Evolutionary conservation across 305 asterid species (phyloP), one percentile per base, ranked within the genome.

Genomic region (Fraxinus latifolia): DNA sequence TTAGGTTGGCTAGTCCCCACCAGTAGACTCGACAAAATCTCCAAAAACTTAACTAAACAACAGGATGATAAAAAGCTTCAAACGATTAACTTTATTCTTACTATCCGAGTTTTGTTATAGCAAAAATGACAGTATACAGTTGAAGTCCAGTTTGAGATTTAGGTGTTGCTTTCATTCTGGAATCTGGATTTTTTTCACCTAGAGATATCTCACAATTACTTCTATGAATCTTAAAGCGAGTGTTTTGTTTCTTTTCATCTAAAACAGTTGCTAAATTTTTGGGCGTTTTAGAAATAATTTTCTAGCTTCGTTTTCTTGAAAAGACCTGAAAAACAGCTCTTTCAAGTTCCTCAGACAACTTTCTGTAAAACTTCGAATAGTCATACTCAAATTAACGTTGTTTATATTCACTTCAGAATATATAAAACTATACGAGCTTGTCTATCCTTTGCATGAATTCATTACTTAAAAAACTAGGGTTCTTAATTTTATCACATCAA

Each of bases 81-180:
- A 1, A 50, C 60, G 19, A 14, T 15, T 5, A 4, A 50, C 58
- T 44, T 42, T 44, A 3, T 47, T 47, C 58, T 47, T 47, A 47
- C 7, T 50, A 53, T 77, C 32, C 79, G 58, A 55, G 72, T 23
- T 82, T 71, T 25, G 67, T 58, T 68, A 70, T 83, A 27, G 82
- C 3, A 39, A 71, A 83, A 83, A 73, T 78, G 85, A 78, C 80
- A 83, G 83, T 6, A 4, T 60, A 73, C 82, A 78, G 33, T 62
- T 29, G 15, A 39, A 39, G 50, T 39, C 50, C 50, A 9, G 80
- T 83, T 60, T 67, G 67, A 83, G 39, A 37, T 14, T 83, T 79
- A 73, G 85, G 55, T 58, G 50, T 74, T 76, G 25, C 77, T 79
- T 75, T 68, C 62, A 25, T 83, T 80, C 76, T 67, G 76, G 36